Evolutionary conservation across 345 rosid species (phyloP), one percentile per base, ranked within the genome.

Genomic region (Garcia nutans): DNA sequence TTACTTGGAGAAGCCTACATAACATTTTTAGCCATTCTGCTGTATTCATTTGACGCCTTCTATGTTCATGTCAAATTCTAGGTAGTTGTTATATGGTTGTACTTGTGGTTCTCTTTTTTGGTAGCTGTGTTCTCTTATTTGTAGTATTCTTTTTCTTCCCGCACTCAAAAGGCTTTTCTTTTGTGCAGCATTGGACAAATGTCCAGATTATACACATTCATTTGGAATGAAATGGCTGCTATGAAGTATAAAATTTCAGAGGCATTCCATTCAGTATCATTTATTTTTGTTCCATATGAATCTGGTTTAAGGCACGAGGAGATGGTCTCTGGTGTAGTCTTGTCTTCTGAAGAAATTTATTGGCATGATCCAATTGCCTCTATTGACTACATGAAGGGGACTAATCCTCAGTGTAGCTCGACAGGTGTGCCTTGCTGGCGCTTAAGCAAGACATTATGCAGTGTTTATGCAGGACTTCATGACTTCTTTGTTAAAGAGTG

Each of bases 321-420:
- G 79, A 16, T 83, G 69, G 79, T 88, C 44, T 66, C 84, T 70
- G 99, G 99, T 75, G 69, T 84, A 67, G 90, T 95, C 82, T 82
- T 84, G 76, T 80, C 92, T 76, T 75, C 85, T 70, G 84, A 86
- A 72, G 96, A 95, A 70, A 92, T 91, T 31, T 86, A 80, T 87
- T 95, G 98, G 98, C 81, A 85, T 42, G 97, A 95, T 86, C 84
- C 96, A 68, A 90, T 92, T 76, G 97, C 92, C 72, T 74, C 81
- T 73, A 66, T 85, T 77, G 84, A 89, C 75, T 83, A 78, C 79
- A 82, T 90, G 79, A 87, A 83, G 82, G 83, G 79, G 74, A 79
- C 73, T 62, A 79, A 81, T 74, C 75, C 86, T 60, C 78, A 80
- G 65, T 52, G 74, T 63, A 72, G 84, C 72, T 77, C 76, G 57